phyloP scores from a whole-genome alignment of 1,284 basidiomycete genomes.

The Phellopilus nigrolimitatus region DNA sequence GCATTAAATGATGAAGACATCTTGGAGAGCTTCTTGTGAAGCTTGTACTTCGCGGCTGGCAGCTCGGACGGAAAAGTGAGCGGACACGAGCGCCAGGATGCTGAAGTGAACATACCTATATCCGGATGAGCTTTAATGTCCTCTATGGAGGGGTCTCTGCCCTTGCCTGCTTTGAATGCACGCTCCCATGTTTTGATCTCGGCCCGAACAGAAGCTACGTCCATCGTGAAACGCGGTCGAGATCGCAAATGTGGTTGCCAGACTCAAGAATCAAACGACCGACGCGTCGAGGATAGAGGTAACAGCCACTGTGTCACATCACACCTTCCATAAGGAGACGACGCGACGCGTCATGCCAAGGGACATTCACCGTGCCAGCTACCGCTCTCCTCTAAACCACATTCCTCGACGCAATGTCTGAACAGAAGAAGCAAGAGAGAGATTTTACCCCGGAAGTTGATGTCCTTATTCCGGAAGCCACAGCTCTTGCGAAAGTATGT shows the following conservation, averaged over 20 bases:
- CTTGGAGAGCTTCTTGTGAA: conserved; percentile 76
- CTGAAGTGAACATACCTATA: conserved; percentile 54
- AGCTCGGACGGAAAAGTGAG: conserved; percentile 24
- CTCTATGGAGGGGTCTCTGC: conserved; percentile 64
- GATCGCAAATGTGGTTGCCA: background rate
- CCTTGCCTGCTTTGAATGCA: conserved; percentile 57
- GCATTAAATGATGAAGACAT: conserved; percentile 24
- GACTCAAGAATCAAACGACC: background rate
- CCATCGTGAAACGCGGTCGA: conserved; percentile 29
- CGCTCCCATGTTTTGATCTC: conserved; percentile 85
- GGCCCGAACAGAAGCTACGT: conserved; percentile 53
- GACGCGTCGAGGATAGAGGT: conserved; percentile 1
- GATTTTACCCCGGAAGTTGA: conserved; percentile 72
- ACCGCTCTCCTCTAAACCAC: conserved; percentile 26
- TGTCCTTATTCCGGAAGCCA: conserved; percentile 52
- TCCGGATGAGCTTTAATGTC: conserved; percentile 69
- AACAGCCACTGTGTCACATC: too few species aligned
- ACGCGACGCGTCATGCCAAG: conserved; percentile 19
- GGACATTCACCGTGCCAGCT: conserved; percentile 23
- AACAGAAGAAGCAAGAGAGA: conserved; percentile 75
- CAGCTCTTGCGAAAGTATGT: conserved; percentile 51
- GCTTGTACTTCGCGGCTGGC: conserved; percentile 77
- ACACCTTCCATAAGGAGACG: conserved; percentile 5
- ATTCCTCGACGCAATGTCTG: conserved; percentile 49
- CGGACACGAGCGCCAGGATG: conserved; percentile 15